Base-by-base conservation (phyloP, 2,329 filamentous ascomycete species). In the Xylaria sp. region DNA sequence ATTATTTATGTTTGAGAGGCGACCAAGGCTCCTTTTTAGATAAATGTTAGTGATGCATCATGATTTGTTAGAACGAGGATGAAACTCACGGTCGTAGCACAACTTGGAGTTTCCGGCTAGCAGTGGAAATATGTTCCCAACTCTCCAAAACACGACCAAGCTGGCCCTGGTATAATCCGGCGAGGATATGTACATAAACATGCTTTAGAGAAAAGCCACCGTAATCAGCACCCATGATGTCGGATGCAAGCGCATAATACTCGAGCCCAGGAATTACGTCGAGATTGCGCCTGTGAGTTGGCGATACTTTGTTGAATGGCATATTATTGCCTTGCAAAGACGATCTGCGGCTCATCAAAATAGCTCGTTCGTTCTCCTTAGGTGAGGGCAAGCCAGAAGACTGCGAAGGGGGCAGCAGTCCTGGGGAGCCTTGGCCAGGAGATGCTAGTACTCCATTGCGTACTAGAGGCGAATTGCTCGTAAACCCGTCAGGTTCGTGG, bases 201-300 rank as follows among this genome's bases (percentile, higher is more conserved):
- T 96, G 91, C 70, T 91, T 90, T 65, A 98, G 83, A 49, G 92
- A 92, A 68, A 91, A 92, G 0, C 91, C 91, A 13, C 92, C 94
- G 39, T 89, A 85, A 57, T 96, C 89, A 65, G 91, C 91, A 5
- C 94, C 94, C 17, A 98, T 82, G 42, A 98, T 97, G 68, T 96
- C 91, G 0, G 91, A 91, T 1, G 94, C 95, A 68, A 92, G 90
- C 0, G 92, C 92, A 77, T 94, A 97, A 77, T 97, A 97, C 33
- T 94, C 91, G 65, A 98, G 82, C 0, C 96, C 96, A 0, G 96
- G 95, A 67, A 97, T 92, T 6, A 92, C 86, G 73, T 98, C 94
- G 57, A 96, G 85, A 75, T 97, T 97, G 72, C 86, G 84, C 60
- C 79, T 77, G 25, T 73, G 69, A 1, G 74, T 73, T 53, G 74